These are phyloP conservation scores for Pholiota microspora DNA, from an alignment of 768 basidiomycete species.

Conservation along the genomic window DNA sequence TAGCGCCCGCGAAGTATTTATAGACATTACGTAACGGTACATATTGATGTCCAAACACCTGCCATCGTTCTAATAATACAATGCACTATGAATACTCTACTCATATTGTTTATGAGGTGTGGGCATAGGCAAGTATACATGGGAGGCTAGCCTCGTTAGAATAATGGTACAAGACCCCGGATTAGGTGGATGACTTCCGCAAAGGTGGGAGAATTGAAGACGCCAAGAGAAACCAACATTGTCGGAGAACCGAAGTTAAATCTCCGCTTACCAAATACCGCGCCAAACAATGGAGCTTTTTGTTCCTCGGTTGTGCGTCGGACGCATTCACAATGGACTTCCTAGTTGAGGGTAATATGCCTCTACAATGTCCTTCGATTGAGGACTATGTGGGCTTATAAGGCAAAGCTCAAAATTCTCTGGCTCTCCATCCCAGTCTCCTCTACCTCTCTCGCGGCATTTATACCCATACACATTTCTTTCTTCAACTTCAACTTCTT, in stretches of 20 bases:
- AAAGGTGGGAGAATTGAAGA: background rate
- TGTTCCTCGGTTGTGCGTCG: no score
- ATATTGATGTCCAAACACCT: no score
- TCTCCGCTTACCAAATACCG: background rate
- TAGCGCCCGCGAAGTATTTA: no score
- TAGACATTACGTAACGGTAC: no score
- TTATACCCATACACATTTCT: conserved; percentile 17
- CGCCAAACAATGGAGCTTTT: background rate
- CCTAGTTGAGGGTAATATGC: no score
- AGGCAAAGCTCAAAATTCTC: conserved; percentile 18
- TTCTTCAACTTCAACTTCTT: conserved; percentile 7
- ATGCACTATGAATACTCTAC: no score
- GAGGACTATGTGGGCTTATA: conserved; percentile 23
- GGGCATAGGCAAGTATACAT: background rate
- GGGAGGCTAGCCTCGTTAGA: background rate
- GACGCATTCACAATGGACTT: background rate
- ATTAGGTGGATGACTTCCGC: background rate
- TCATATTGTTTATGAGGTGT: background rate
- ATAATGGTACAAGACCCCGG: background rate
- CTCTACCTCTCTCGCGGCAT: conserved; percentile 17
- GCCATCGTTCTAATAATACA: no score
- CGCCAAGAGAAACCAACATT: background rate
- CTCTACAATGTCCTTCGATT: conserved; percentile 18
- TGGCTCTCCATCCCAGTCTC: conserved; percentile 13
- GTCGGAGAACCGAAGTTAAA: background rate